Percentiles rank a stretch among this genome's conserved stretches.
Conservation (phyloP, 2,329 filamentous ascomycete species). For the Alternaria incomplexa region DNA sequence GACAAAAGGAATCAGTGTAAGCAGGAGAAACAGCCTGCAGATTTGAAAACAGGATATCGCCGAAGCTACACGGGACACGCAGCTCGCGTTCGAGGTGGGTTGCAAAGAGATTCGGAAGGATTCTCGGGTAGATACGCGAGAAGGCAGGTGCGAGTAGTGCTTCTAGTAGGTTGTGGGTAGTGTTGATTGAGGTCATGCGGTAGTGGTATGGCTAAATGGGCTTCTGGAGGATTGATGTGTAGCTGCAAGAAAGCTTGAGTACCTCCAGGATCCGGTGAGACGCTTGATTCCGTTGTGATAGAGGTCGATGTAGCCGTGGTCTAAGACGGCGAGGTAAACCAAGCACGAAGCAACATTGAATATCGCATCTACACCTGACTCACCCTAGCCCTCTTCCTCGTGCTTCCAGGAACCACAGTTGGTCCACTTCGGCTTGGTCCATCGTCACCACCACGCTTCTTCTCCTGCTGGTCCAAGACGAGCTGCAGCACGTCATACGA, state of each 20-base stretch:
- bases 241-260: no score
- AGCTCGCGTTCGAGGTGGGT: neutral
- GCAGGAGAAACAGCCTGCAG: neutral
- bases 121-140: neutral
- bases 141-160: neutral
- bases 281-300: no score
- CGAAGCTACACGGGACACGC: neutral
- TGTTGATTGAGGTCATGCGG: neutral
- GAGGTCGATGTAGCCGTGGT: neutral
- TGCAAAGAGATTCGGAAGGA: neutral
- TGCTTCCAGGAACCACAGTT: conserved; percentile 45
- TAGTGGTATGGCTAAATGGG: no score
- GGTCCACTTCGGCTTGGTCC: conserved; percentile 38
- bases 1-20: neutral
- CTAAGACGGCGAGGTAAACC: neutral
- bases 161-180: no score
- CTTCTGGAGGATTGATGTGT: no score
- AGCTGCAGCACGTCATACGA: conserved; percentile 87
- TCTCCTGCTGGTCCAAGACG: conserved; percentile 59
- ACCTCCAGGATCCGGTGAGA: no score
- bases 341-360: neutral
- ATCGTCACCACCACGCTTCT: conserved; percentile 37
- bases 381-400: conserved; percentile 39
- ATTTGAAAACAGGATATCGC: neutral
- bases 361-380: conserved; percentile 30